Evolutionary conservation across 192 early-diverging fungal species (phyloP).

Genomic region (Coemansia sp.): DNA sequence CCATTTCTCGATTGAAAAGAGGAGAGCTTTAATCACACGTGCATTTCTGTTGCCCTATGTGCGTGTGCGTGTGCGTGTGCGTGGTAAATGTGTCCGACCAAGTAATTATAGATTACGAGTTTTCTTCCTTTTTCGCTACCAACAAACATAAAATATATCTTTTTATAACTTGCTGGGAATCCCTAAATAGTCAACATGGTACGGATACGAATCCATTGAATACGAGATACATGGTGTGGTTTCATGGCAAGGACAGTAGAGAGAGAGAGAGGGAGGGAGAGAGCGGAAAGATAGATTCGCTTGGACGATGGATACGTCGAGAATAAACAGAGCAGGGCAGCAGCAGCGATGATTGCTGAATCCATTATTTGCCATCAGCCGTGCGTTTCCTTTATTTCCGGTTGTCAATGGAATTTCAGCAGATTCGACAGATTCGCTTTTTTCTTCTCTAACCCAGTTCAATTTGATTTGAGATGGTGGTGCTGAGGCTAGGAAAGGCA

Average conservation of each 20-base stretch:
- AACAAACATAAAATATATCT: constrained; percentile 9
- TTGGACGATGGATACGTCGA: constrained; percentile 14
- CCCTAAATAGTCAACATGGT: constrained; percentile 24
- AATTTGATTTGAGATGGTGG: no score
- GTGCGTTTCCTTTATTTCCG: no score
- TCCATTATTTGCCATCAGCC: no score
- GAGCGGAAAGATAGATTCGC: background rate
- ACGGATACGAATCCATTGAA: constrained; percentile 14
- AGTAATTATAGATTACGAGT: background rate
- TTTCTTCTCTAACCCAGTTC: no score
- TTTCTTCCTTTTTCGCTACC: constrained; percentile 7
- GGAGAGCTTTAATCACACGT: no score
- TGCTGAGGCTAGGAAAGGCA: no score
- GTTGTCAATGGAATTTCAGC: no score
- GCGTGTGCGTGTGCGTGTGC: no score
- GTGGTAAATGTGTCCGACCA: background rate
- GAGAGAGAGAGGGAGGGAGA: background rate
- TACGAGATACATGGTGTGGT: background rate
- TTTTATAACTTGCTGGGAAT: constrained; percentile 24
- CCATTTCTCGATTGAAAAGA: no score
- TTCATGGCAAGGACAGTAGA: background rate
- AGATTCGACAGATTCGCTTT: no score
- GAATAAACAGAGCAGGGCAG: background rate
- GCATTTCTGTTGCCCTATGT: no score
- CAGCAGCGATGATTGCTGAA: background rate